These are phyloP conservation scores for Akanthomyces uredinophilus DNA, from an alignment of 2,329 filamentous ascomycete genomes.

Conservation along the genomic window DNA sequence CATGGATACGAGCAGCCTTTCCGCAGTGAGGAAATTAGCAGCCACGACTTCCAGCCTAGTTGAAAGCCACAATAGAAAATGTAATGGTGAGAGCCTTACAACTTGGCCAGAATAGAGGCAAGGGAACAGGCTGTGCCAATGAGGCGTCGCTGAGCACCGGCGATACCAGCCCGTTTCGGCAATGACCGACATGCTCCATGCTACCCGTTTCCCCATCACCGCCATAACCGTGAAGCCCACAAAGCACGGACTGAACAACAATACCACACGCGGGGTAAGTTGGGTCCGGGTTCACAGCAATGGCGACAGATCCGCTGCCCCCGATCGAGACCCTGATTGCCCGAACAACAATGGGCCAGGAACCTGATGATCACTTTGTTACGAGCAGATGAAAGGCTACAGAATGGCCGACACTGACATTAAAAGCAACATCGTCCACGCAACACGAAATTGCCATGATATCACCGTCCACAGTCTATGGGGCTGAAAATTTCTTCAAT, in stretches of 20 bases:
- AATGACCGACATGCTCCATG: background rate
- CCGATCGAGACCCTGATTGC: background rate
- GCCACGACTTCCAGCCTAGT: background rate
- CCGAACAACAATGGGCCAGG: too few relatives aligned
- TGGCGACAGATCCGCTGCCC: background rate
- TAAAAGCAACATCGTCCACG: too few relatives aligned
- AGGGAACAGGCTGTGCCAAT: background rate
- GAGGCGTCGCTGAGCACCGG: background rate
- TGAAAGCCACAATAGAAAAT: background rate
- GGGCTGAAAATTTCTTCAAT: background rate
- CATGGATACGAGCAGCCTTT: background rate
- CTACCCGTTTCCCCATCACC: background rate
- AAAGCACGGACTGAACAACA: background rate
- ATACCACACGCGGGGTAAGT: background rate
- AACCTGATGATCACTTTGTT: too few relatives aligned
- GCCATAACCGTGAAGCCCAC: too few relatives aligned
- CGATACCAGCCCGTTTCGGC: slow-evolving; percentile 1
- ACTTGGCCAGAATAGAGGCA: too few relatives aligned
- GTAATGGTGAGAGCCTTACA: background rate
- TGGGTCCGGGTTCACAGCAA: background rate
- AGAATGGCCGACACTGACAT: too few relatives aligned
- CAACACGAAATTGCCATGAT: too few relatives aligned
- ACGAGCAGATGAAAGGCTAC: too few relatives aligned
- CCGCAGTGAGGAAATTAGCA: background rate
- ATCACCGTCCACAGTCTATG: too few relatives aligned